phyloP scores from a whole-genome alignment of 1,284 basidiomycete species.

The Fistulinella staudtii region DNA sequence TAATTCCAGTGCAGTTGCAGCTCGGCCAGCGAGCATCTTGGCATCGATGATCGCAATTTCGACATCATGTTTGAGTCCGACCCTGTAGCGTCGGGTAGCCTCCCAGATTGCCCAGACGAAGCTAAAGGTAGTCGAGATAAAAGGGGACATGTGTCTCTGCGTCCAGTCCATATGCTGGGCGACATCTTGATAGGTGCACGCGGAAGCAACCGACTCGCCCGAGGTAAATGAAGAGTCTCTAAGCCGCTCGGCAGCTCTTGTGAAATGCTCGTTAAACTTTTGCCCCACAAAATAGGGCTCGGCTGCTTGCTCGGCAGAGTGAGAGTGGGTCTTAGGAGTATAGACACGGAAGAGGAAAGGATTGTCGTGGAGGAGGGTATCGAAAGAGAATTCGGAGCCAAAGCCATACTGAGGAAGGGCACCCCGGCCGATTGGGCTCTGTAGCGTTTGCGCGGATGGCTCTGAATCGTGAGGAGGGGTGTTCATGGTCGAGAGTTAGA shows the following conservation, averaged over 20 bases:
- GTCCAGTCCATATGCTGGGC: slow-evolving; percentile 70
- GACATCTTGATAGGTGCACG: slow-evolving; percentile 56
- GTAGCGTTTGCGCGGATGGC: slow-evolving; percentile 15
- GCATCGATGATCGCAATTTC: slow-evolving; percentile 76
- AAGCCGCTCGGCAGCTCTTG: slow-evolving; percentile 39
- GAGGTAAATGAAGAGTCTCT: slow-evolving; percentile 21
- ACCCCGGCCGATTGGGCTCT: slow-evolving; percentile 21
- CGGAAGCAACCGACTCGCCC: slow-evolving; percentile 33
- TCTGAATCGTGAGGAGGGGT: slow-evolving; percentile 11
- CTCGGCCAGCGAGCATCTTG: slow-evolving; percentile 48
- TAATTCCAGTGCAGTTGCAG: slow-evolving; percentile 61
- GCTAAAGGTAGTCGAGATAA: slow-evolving; percentile 71
- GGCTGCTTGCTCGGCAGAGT: slow-evolving; percentile 43
- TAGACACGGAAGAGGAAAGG: slow-evolving; percentile 74
- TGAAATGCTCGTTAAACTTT: slow-evolving; percentile 52
- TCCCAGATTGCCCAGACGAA: slow-evolving; percentile 79
- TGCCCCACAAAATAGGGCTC: slow-evolving; percentile 64
- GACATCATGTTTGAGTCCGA: slow-evolving; percentile 65
- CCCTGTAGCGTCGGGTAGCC: slow-evolving; percentile 65
- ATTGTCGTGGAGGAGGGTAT: slow-evolving; percentile 55
- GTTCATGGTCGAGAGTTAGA: slow-evolving; percentile 25
- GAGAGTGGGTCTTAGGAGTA: slow-evolving; percentile 59
- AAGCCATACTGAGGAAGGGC: slow-evolving; percentile 70
- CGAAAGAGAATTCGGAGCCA: slow-evolving; percentile 56
- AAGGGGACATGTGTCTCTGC: slow-evolving; percentile 62